Evolutionary conservation across 139 green algal species (phyloP), one percentile per base, ranked within the genome.

Genomic region (Chlamydomonas sphaeroides): DNA sequence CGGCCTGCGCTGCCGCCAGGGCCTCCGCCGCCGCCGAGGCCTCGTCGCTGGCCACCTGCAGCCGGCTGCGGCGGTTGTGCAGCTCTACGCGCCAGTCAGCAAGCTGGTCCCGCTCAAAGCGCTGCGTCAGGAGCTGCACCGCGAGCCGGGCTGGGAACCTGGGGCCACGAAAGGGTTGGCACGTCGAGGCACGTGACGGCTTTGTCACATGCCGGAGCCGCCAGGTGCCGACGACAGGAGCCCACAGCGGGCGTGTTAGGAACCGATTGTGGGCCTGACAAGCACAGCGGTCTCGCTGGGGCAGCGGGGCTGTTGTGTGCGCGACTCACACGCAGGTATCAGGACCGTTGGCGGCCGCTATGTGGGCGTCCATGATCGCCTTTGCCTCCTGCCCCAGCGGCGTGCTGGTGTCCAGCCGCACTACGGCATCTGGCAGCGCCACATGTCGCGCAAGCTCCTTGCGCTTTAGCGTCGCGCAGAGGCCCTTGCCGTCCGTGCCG

Each of bases 11-110:
- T 10, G 61, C 62, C 3, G 61, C 62, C 63, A 80, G 63, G 17
- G 69, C 80, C 41, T 59, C 42, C 48, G 67, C 42, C 33, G 65
- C 57, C 14, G 80, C 80, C 6, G 56, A 32, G 20, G 56, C 78
- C 53, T 87, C 39, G 42, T 87, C 68, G 42, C 81, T 32, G 6
- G 62, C 57, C 30, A 66, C 66, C 35, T 83, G 38, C 56, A 89
- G 56, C 41, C 33, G 56, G 42, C 71, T 73, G 21, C 77, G 33
- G 6, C 87, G 61, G 10, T 75, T 63, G n/a, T 88, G 65, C 57
- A 90, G 84, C 87, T 93, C 89, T 72, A 73, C 56, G 39, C 86
- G 86, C 89, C 89, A 93, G 56, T 90, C 85, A 11, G 81, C 42
- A 4, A 73, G 35, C 49, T 82, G 30, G 74, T 93, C 89, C 0